Percentiles rank a stretch among this genome's conserved stretches.
These are phyloP conservation scores for Penicillium coprophilum DNA, from an alignment of 495 filamentous ascomycete species.

Conservation along the genomic window DNA sequence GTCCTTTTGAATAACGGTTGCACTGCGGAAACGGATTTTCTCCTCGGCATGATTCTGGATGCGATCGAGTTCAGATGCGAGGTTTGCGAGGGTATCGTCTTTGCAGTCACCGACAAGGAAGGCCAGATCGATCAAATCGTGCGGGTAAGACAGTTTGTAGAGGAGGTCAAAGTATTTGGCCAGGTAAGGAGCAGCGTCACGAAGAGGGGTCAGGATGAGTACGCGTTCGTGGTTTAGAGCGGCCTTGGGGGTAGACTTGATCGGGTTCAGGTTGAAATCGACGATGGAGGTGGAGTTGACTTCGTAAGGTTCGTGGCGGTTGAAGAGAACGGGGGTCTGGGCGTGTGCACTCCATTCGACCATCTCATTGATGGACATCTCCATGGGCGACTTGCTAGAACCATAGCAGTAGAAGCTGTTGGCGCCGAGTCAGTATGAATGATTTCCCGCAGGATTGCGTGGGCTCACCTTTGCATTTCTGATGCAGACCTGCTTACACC, in stretches of 20 bases:
- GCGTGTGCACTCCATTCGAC: constrained; percentile 83
- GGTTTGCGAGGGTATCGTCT: constrained; percentile 82
- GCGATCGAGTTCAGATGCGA: constrained; percentile 79
- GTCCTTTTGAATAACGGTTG: constrained; percentile 81
- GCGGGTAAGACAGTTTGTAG: constrained; percentile 86
- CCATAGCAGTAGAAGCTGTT: constrained; percentile 95
- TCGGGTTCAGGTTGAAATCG: constrained; percentile 78
- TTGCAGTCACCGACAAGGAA: constrained; percentile 91
- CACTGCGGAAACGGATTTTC: constrained; percentile 77
- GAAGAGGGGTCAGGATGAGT: constrained; percentile 91
- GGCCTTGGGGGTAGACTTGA: constrained; percentile 79
- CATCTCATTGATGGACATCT: constrained; percentile 89
- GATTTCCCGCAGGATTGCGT: neutral
- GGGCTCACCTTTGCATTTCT: constrained; percentile 84
- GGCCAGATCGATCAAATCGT: constrained; percentile 90
- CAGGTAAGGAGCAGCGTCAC: constrained; percentile 81
- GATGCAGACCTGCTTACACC: constrained; percentile 76
- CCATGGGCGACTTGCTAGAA: constrained; percentile 86
- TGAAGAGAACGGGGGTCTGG: constrained; percentile 91
- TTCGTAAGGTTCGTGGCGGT: constrained; percentile 84
- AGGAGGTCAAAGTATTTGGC: constrained; percentile 91
- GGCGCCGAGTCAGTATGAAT: constrained; percentile 21
- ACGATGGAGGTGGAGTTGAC: constrained; percentile 78
- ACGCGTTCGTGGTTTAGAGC: constrained; percentile 78
- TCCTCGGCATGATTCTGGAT: constrained; percentile 77